Conservation (phyloP, 495 filamentous ascomycete genomes). For the Chaetomium tenue region DNA sequence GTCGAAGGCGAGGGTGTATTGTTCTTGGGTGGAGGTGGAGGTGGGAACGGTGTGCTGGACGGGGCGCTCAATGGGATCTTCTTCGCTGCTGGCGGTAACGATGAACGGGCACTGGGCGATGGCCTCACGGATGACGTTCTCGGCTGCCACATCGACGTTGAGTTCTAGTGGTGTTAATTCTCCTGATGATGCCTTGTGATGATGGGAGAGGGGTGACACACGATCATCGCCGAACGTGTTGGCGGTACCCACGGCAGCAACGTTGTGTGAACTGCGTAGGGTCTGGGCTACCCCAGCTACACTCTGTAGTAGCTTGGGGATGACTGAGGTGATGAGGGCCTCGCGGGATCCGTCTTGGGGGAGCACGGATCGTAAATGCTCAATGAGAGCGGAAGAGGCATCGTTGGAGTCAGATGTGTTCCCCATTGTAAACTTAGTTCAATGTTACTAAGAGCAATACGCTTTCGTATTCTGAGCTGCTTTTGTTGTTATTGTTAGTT, state of each 20-base stretch:
- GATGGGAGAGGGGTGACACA: background rate
- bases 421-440: background rate
- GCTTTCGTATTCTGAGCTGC: background rate
- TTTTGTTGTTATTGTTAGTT: background rate
- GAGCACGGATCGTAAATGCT: slow-evolving; percentile 21
- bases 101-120: slow-evolving; percentile 44
- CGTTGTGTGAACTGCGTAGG: slow-evolving; percentile 41
- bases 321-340: slow-evolving; percentile 33
- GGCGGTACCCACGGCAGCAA: slow-evolving; percentile 45
- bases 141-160: slow-evolving; percentile 55
- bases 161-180: slow-evolving; percentile 34
- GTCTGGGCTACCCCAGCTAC: slow-evolving; percentile 38
- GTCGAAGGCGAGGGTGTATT: slow-evolving; percentile 57
- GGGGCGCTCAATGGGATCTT: slow-evolving; percentile 49
- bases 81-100: slow-evolving; percentile 51
- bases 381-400: background rate
- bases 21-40: slow-evolving; percentile 28
- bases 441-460: background rate
- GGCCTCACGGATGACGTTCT: slow-evolving; percentile 44
- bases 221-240: slow-evolving; percentile 55
- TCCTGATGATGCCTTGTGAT: background rate
- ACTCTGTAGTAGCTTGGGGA: slow-evolving; percentile 42
- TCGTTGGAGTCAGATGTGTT: background rate
- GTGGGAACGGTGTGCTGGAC: slow-evolving; percentile 12
- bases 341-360: slow-evolving; percentile 14